These are phyloP conservation scores for Wallacemonas sp. DNA, from an alignment of 208 protist species.

Conservation along the genomic window DNA sequence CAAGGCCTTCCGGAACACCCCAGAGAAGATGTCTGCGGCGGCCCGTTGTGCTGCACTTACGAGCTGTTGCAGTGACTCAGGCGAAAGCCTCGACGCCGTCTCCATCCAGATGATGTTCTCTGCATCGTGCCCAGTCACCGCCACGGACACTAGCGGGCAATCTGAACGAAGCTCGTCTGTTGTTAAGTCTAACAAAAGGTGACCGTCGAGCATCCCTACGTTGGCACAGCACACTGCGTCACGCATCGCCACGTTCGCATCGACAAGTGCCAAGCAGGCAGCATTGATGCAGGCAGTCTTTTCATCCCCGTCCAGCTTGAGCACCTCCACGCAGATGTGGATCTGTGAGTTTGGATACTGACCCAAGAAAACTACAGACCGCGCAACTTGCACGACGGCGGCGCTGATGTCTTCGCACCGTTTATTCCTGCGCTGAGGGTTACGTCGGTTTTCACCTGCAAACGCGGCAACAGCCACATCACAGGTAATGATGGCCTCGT, in stretches of 20 bases:
- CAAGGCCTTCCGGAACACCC: conserved; percentile 35
- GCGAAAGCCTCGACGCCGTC: conserved; percentile 53
- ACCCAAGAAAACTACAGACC: conserved; percentile 68
- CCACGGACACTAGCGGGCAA: conserved; percentile 59
- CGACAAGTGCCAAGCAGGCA: conserved; percentile 80
- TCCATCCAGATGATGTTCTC: conserved; percentile 81
- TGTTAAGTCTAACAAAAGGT: conserved; percentile 74
- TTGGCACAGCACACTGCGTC: conserved; percentile 67
- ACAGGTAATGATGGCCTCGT: conserved; percentile 75
- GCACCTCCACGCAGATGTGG: conserved; percentile 78
- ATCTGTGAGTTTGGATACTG: conserved; percentile 90
- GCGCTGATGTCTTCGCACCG: conserved; percentile 76
- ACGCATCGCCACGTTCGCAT: conserved; percentile 84
- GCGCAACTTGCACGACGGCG: conserved; percentile 66
- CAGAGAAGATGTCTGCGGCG: conserved; percentile 36
- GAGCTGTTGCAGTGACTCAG: conserved; percentile 49
- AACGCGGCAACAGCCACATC: conserved; percentile 81
- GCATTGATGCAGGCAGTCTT: conserved; percentile 86
- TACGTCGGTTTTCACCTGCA: conserved; percentile 58
- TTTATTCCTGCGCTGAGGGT: conserved; percentile 51
- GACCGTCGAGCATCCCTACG: conserved; percentile 63
- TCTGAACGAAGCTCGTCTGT: conserved; percentile 76
- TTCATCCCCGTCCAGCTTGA: conserved; percentile 79
- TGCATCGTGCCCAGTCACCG: conserved; percentile 62
- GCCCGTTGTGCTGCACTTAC: conserved; percentile 53